These are phyloP conservation scores for Elaphomyces granulatus DNA, from an alignment of 495 filamentous ascomycete genomes.

Conservation along the genomic window DNA sequence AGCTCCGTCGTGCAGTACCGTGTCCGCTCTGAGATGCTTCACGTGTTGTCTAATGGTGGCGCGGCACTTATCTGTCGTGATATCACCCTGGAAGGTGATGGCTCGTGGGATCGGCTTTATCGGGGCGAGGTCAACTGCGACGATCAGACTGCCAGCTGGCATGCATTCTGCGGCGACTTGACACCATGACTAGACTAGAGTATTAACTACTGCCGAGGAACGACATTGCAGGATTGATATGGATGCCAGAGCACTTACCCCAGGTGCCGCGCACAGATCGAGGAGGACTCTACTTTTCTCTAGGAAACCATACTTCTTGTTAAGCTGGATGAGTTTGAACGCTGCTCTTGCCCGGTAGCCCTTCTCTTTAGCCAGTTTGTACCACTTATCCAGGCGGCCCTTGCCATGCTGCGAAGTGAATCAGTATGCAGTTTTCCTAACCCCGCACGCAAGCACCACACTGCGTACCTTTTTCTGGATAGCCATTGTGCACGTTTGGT, in stretches of 20 bases:
- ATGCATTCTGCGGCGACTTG: constrained; percentile 95
- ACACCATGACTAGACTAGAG: constrained; percentile 63
- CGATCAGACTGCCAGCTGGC: constrained; percentile 77
- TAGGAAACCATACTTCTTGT: constrained; percentile 97
- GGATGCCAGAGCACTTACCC: constrained; percentile 42
- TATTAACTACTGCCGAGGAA: no score
- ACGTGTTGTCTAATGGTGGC: constrained; percentile 81
- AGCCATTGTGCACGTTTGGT: constrained; percentile 46
- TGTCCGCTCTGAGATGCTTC: constrained; percentile 96
- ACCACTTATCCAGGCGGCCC: constrained; percentile 98
- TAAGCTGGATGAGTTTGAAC: constrained; percentile 97
- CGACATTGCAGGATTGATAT: not conserved
- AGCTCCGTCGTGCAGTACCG: constrained; percentile 94
- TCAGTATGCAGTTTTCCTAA: constrained; percentile 14
- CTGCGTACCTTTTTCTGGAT: constrained; percentile 91
- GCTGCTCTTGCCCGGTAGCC: constrained; percentile 92
- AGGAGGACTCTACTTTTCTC: constrained; percentile 91
- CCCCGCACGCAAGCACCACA: no score
- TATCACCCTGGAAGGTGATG: constrained; percentile 95
- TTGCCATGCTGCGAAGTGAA: constrained; percentile 58
- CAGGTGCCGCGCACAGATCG: constrained; percentile 94
- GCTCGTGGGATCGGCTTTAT: constrained; percentile 91
- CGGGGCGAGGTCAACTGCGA: constrained; percentile 88
- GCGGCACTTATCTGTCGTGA: constrained; percentile 92
- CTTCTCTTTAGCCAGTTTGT: constrained; percentile 93